A percentile compares a stretch with the other conserved stretches of the same genome.
Conservation (phyloP, 106 monocot genomes). For the Posidonia australis region DNA sequence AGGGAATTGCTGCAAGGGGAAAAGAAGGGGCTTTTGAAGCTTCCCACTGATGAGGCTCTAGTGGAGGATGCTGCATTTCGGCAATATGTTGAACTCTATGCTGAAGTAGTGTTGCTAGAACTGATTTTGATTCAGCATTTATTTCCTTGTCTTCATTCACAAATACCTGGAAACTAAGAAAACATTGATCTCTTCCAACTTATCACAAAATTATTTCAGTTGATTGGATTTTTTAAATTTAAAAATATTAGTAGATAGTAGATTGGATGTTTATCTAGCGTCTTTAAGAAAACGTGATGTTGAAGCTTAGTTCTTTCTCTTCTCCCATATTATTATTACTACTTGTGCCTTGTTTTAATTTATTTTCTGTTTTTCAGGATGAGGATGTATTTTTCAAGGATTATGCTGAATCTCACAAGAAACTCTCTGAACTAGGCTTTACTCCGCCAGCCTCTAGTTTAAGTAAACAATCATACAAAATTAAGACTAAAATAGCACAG, state of each 20-base stretch:
- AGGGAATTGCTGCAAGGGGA: slow-evolving; percentile 73
- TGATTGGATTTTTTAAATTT: no score
- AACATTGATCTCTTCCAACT: no score
- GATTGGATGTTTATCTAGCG: no score
- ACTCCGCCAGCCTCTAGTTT: slow-evolving; percentile 24
- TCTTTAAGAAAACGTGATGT: no score
- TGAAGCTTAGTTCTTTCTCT: no score
- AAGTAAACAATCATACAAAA: slow-evolving; percentile 4
- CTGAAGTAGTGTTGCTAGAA: slow-evolving; percentile 36
- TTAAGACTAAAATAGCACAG: slow-evolving; percentile 16
- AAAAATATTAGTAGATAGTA: no score
- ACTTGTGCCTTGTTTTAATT: background rate
- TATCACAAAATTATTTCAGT: no score
- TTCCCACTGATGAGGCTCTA: slow-evolving; percentile 78
- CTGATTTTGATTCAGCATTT: background rate
- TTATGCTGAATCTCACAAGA: slow-evolving; percentile 97
- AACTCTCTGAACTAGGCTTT: slow-evolving; percentile 88
- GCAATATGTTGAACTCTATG: slow-evolving; percentile 76
- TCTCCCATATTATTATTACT: no score
- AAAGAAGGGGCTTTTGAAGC: slow-evolving; percentile 64
- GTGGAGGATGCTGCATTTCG: slow-evolving; percentile 60
- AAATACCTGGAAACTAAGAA: no score
- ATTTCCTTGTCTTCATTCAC: background rate
- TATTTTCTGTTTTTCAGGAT: slow-evolving; percentile 28
- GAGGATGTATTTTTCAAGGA: slow-evolving; percentile 88